Evolutionary conservation across 106 monocot species (phyloP).

Genomic region (Agapanthus africanus): DNA sequence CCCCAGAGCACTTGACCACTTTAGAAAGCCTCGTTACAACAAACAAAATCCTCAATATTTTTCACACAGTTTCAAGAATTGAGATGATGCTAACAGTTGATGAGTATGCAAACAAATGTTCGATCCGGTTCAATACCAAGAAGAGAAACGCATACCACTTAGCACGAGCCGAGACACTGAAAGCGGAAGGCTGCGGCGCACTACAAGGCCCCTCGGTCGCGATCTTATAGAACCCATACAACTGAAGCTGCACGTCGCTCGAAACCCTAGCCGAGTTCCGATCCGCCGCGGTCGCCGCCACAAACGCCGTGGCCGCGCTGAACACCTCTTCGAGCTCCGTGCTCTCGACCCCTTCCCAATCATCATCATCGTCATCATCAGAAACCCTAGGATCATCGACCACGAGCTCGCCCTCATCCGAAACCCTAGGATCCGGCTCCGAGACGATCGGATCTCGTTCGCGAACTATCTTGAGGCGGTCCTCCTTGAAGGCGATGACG

Average conservation of each 20-base stretch:
- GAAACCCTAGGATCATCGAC: too few relatives aligned
- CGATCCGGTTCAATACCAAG: too few relatives aligned
- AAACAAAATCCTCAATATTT: too few relatives aligned
- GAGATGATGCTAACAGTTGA: too few relatives aligned
- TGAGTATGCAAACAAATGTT: too few relatives aligned
- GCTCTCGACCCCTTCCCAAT: constrained; percentile 98
- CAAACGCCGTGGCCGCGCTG: constrained; percentile 82
- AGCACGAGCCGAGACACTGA: constrained; percentile 82
- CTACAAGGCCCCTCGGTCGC: constrained; percentile 95
- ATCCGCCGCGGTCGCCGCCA: constrained; percentile 80
- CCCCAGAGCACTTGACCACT: too few relatives aligned
- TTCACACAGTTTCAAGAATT: too few relatives aligned
- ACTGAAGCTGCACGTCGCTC: constrained; percentile 68
- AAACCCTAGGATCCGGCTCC: neutral
- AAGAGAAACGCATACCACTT: constrained; percentile 95
- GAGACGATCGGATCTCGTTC: constrained; percentile 15
- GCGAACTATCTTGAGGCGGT: constrained; percentile 61
- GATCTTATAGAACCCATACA: constrained; percentile 95
- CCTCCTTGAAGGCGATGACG: constrained; percentile 72
- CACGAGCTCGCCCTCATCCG: too few relatives aligned
- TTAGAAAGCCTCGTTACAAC: too few relatives aligned
- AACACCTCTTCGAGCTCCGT: constrained; percentile 92
- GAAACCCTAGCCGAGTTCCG: constrained; percentile 50
- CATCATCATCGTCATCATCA: constrained; percentile 45
- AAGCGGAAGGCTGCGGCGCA: constrained; percentile 65